These are phyloP conservation scores for Fraxinus ornus DNA, from an alignment of 305 asterid genomes.

Conservation along the genomic window DNA sequence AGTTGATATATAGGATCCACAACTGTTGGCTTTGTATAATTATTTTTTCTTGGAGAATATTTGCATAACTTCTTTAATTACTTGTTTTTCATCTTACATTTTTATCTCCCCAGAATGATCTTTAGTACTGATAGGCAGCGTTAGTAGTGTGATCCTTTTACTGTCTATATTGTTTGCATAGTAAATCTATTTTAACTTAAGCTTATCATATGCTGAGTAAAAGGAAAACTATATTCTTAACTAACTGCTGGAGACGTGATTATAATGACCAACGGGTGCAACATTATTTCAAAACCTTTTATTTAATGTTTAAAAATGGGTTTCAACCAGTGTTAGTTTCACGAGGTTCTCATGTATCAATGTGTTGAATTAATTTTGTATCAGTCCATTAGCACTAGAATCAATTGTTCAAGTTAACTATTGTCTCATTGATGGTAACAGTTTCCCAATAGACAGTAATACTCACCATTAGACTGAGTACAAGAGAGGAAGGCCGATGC, in stretches of 20 bases:
- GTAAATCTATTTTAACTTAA: background rate
- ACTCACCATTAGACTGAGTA: background rate
- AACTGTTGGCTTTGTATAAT: background rate
- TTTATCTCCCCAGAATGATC: background rate
- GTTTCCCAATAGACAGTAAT: background rate
- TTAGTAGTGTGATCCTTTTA: background rate
- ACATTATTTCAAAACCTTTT: background rate
- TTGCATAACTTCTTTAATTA: background rate
- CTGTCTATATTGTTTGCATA: background rate
- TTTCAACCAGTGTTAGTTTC: background rate
- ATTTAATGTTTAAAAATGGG: background rate
- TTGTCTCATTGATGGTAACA: background rate
- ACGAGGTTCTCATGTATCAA: background rate
- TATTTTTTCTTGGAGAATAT: background rate
- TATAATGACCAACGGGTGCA: background rate
- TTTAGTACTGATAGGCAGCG: background rate
- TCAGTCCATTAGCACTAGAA: background rate
- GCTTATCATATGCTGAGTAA: background rate
- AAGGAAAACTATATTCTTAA: background rate
- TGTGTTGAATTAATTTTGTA: background rate
- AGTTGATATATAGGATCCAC: background rate
- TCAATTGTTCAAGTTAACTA: background rate
- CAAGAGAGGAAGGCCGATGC: background rate
- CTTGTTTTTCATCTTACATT: background rate
- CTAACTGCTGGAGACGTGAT: background rate